Evolutionary conservation across 164 flowering plant genomes (phyloP), one percentile per base, ranked within the genome.

Genomic region (Nymphaea colorata): DNA sequence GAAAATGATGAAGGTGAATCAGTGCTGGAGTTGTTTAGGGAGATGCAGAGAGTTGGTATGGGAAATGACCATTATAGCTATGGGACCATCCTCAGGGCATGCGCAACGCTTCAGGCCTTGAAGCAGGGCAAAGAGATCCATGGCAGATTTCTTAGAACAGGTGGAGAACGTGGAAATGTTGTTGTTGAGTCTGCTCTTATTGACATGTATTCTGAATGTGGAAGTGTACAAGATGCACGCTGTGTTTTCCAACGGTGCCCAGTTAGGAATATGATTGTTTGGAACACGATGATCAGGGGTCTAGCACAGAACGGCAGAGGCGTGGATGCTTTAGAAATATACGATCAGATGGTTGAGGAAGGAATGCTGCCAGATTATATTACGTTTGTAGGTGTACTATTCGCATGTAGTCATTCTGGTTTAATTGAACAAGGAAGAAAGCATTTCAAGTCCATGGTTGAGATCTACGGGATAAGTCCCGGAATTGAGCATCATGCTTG

Each of bases 201-300:
- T 74, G 96, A 85, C 79, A 80, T 93, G 53, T 93, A 93, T 76
- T 87, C 96, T 25, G 90, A 89, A 77, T 85, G 94, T 73, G 98
- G 98, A 4, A 79, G 64, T 57, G 73, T 87, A 4, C 82, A 83
- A 61, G 85, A 79, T 75, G 96, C 94, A 6, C 41, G 73, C 14
- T 76, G 75, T 66, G 42, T 89, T 42, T 93, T 90, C 67, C 8
- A 1, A 2, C 65, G 71, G 61, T 80, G 85, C 85, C 69, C 67
- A 2, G 74, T 72, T 66, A 82, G 79, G 66, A 89, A 87, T 78
- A 70, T 83, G 74, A 84, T 93, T 61, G 84, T 91, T 59, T 93
- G 97, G 97, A 93, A 93, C 70, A 67, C 96, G 0, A 90, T 93
- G 93, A 85, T 93, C 43, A 67, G 74, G 44, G 98, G 96, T 60